phyloP scores from a whole-genome alignment of 495 filamentous ascomycete genomes.

The Pseudomonodictys pantanalensis region DNA sequence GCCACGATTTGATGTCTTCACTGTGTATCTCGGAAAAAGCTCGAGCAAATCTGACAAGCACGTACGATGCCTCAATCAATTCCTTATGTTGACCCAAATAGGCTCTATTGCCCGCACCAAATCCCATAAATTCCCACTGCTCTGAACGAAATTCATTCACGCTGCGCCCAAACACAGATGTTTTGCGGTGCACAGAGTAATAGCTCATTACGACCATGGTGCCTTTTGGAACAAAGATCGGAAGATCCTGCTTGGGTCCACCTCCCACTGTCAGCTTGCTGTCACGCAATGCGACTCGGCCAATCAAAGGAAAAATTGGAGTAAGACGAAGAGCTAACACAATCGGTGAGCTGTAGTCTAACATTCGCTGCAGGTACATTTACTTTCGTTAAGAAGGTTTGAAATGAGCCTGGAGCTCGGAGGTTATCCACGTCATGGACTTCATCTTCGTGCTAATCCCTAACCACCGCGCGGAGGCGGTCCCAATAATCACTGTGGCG shows the following conservation, averaged over 20 bases:
- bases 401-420: too few relatives aligned
- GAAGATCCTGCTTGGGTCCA: background rate
- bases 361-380: too few relatives aligned
- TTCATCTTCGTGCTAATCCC: background rate
- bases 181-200: background rate
- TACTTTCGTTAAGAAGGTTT: too few relatives aligned
- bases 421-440: background rate
- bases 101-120: constrained; percentile 4
- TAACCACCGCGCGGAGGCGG: background rate
- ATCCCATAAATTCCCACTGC: background rate
- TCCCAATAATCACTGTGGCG: background rate
- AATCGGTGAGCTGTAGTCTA: too few relatives aligned
- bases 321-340: constrained; percentile 4
- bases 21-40: background rate
- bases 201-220: constrained; percentile 6
- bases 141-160: background rate
- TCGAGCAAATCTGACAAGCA: background rate
- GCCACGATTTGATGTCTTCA: constrained; percentile 17
- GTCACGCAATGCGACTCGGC: background rate
- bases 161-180: background rate
- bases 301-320: constrained; percentile 8
- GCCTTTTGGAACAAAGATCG: constrained; percentile 5
- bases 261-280: constrained; percentile 2
- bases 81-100: constrained; percentile 27
- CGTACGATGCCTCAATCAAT: background rate